Base-by-base conservation (phyloP, 306 rosid species). In the Hylodesmum podocarpum region DNA sequence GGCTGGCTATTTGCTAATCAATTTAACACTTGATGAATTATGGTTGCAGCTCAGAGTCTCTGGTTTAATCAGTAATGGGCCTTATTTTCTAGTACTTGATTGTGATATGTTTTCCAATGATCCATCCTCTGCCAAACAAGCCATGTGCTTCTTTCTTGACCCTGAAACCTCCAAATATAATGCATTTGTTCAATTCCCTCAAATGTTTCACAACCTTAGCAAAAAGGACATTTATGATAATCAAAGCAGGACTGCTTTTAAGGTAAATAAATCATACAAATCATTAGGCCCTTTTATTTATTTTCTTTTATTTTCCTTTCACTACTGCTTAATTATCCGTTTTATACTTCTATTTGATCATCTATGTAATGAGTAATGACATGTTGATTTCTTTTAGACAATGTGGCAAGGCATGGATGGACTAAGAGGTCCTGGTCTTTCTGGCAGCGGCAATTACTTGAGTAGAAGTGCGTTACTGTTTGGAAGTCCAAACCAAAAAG, bases 61-160 rank as follows among this genome's bases (percentile, higher is more conserved):
- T 0, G 88, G 92, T 3, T 55, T 89, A 39, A 75, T 91, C 3
- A 91, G 94, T 37, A 91, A 91, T 61, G 83, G 84, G 0, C 86
- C 91, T 0, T 84, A 79, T 80, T 65, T 91, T 1, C 85, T 91
- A 19, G 85, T 44, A 3, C 69, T 91, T 34, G 97, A 91, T 50
- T 89, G 92, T 68, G 94, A 91, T 69, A 91, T 89, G 97, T 78
- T 73, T 53, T 86, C 88, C 86, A 86, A 89, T 14, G 91, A 89
- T 18, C 88, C 97, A 54, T 77, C 89, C 28, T 89, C 92, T 4
- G 91, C 87, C 22, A 76, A 82, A 37, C 90, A 86, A 86, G 97
- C 97, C 9, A 81, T 87, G 91, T 91, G 94, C 51, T 86, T 91
- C 86, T 90, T 78, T 16, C 97, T 91, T 73, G 90, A 87, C 73